Evolutionary conservation across 176 grass and related monocot species (phyloP), one percentile per base, ranked within the genome.

Genomic region (Paspalum notatum): DNA sequence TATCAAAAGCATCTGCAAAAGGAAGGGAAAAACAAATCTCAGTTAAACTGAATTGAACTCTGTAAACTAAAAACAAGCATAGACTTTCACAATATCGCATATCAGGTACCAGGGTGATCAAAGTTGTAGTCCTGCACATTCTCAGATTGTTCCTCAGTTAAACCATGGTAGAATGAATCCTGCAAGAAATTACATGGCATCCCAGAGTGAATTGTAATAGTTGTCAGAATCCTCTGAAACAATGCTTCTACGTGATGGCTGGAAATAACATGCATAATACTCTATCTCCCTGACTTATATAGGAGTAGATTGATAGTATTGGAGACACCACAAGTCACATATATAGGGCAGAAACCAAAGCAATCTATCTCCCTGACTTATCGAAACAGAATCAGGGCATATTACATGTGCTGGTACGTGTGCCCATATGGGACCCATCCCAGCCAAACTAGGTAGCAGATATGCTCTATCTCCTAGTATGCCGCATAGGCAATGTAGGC

Each of bases 91-190:
- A 15, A 14, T 17, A 48, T 62, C 37, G 67, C 43, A 82, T n/a
- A 82, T 82, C 32, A 78, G 55, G 69, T 92, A 94, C 92, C 92
- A 83, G 95, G 95, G 86, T 94, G 92, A 85, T 94, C 95, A 72
- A 94, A 98, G 86, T 98, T 95, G 67, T 98, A 98, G 37, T 90
- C 88, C 42, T 89, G 81, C 65, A 93, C 81, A 65, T 76, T 59
- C 39, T 72, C 76, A 80, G 87, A 88, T 48, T 98, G 43, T 84
- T 94, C 86, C 57, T 87, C 90, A 25, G 92, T 90, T 86, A 98
- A 85, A 79, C 88, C 89, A 79, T 2, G 67, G 77, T 98, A 98
- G 80, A 94, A 98, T 5, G 92, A 98, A 82, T 98, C 92, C 95
- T 98, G 85, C 39, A 82, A 91, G 25, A 71, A 84, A 56, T 80